phyloP scores from a whole-genome alignment of 164 flowering plant species.

The Houttuynia cordata region DNA sequence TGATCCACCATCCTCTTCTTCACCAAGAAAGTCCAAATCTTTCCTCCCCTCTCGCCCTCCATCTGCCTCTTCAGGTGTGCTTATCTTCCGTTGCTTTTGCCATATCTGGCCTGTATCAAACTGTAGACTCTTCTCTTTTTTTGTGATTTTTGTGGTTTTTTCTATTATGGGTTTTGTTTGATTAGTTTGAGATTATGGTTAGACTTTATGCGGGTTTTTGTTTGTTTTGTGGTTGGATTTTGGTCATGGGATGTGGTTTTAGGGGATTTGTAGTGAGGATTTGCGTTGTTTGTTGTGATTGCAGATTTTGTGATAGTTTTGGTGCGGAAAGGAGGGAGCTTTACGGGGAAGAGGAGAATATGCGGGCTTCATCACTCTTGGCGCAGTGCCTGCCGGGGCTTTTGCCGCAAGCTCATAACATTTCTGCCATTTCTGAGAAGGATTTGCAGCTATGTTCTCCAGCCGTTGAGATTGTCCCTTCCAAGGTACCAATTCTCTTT shows the following conservation, averaged over 20 bases:
- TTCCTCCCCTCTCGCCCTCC: no score
- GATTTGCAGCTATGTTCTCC: conserved; percentile 58
- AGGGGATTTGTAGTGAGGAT: not conserved
- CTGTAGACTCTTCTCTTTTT: not conserved
- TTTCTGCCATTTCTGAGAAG: conserved; percentile 40
- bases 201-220: no score
- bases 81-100: no score
- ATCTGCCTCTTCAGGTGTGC: not conserved
- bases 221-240: no score
- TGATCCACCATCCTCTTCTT: no score
- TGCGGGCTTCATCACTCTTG: conserved; percentile 73
- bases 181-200: no score
- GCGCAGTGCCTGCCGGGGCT: conserved; percentile 78
- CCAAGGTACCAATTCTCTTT: conserved; percentile 38
- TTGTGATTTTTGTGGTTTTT: no score
- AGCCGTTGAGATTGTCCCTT: conserved; percentile 85
- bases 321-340: not conserved
- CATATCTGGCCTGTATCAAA: no score
- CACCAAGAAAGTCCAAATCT: no score
- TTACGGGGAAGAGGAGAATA: conserved; percentile 5
- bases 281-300: no score
- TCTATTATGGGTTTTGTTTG: no score
- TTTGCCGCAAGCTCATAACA: conserved; percentile 39
- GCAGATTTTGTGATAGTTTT: not conserved
- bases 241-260: not conserved